Percentiles rank a stretch among this genome's conserved stretches.
Evolutionary conservation across 1,284 basidiomycete species (phyloP).

Genomic region (Exobasidium rhododendri): DNA sequence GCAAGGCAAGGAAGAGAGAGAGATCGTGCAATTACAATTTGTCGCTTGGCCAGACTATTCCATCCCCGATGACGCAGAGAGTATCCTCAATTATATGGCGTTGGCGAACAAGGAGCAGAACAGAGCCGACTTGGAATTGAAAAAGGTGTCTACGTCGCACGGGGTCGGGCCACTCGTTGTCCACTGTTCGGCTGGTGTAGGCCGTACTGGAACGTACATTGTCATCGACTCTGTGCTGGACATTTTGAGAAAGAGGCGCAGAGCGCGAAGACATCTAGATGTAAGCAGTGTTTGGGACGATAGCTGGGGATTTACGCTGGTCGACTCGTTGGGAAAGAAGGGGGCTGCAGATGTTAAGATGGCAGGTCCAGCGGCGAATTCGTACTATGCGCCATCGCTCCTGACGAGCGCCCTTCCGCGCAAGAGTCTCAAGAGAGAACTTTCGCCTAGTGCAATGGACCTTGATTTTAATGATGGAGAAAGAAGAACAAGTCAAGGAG

Average conservation of each 20-base stretch:
- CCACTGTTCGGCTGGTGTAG: slow-evolving; percentile 54
- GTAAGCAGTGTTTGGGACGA: slow-evolving; percentile 14
- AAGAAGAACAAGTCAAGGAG: background rate
- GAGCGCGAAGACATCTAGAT: background rate
- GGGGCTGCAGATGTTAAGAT: background rate
- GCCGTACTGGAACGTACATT: slow-evolving; percentile 49
- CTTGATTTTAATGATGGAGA: slow-evolving; percentile 18
- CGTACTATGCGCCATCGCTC: background rate
- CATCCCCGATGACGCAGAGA: slow-evolving; percentile 42
- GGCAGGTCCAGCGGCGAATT: background rate
- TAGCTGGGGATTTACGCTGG: slow-evolving; percentile 4
- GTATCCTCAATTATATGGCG: slow-evolving; percentile 39
- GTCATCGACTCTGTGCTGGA: slow-evolving; percentile 44
- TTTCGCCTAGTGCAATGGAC: slow-evolving; percentile 42
- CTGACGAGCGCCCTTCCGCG: background rate
- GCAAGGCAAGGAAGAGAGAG: slow-evolving; percentile 22
- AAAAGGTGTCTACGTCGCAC: background rate
- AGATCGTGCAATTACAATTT: slow-evolving; percentile 46
- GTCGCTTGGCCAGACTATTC: slow-evolving; percentile 53
- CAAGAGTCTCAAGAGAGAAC: slow-evolving; percentile 38
- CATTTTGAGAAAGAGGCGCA: slow-evolving; percentile 29
- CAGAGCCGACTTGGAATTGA: slow-evolving; percentile 26
- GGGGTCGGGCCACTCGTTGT: slow-evolving; percentile 44
- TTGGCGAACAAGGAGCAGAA: slow-evolving; percentile 33
- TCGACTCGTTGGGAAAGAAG: background rate